Base-by-base conservation (phyloP, 495 filamentous ascomycete species). In the Podospora didyma region DNA sequence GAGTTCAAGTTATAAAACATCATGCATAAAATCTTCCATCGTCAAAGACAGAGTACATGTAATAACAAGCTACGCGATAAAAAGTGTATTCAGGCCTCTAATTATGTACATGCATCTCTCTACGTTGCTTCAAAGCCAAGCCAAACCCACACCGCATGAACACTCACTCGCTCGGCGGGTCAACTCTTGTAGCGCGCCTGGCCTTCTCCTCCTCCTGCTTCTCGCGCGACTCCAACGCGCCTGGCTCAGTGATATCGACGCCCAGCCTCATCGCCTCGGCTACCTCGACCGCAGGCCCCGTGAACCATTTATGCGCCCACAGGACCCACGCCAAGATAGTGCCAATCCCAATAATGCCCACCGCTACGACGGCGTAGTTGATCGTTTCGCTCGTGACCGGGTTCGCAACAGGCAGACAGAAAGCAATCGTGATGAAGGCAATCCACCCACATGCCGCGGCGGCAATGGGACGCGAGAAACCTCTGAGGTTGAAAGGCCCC, bases 291-390 rank as follows among this genome's bases (percentile, higher is more conserved):
- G 78, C 67, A 4, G 83, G 83, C 0, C 83, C 83, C 0, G 77
- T 82, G 44, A 85, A 86, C 82, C 83, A 86, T 31, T 67, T 71
- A 20, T 69, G 57, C 3, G 83, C 83, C 73, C 76, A 80, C 0
- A 71, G 4, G 1, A 69, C 24, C 70, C 70, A 73, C 21, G 51
- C 57, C 2, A 56, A 59, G 12, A 71, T 45, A 0, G 72, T 59
- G 21, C 65, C 75, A 17, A 83, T 62, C 0, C 75, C 69, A 3
- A 85, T 75, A 48, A 86, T 84, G 0, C 83, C 84, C 7, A 86
- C 82, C 1, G 83, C 83, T 0, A 86, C 84, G 2, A 78, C 77
- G 0, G 84, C 83, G 60, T 87, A 87, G 61, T 85, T 84, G 20
- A 87, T 62, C 7, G 81, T 83, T 61, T 83, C 71, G 19, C 69